These are phyloP conservation scores for Penicillium brasilianum DNA, from an alignment of 2,329 filamentous ascomycete genomes.

Conservation along the genomic window DNA sequence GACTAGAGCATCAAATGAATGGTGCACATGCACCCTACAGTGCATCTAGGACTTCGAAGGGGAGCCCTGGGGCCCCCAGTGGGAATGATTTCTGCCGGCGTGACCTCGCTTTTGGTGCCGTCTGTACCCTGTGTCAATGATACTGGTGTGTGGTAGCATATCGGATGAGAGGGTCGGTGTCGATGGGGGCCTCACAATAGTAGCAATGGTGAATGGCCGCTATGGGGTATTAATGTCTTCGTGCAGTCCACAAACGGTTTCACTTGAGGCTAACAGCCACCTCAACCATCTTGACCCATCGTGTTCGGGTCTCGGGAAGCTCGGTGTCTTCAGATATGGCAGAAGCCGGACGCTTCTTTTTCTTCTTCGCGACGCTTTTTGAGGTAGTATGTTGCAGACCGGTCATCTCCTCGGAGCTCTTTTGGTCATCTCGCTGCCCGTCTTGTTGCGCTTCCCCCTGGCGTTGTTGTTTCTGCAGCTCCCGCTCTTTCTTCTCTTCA, in stretches of 20 bases:
- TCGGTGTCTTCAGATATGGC: slow-evolving; percentile 37
- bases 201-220: too few species aligned
- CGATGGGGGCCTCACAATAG: background rate
- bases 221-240: background rate
- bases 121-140: background rate
- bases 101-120: background rate
- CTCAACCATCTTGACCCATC: slow-evolving; percentile 55
- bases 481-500: slow-evolving; percentile 37
- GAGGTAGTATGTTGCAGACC: slow-evolving; percentile 17
- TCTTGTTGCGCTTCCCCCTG: slow-evolving; percentile 22
- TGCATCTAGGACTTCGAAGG: background rate
- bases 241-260: slow-evolving; percentile 13
- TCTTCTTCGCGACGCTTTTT: slow-evolving; percentile 37
- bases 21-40: background rate
- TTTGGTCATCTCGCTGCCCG: slow-evolving; percentile 18
- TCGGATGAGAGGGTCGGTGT: background rate
- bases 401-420: slow-evolving; percentile 7
- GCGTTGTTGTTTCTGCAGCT: slow-evolving; percentile 31
- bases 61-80: background rate
- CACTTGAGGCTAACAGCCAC: slow-evolving; percentile 51
- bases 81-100: background rate
- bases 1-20: background rate
- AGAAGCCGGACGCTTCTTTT: slow-evolving; percentile 35
- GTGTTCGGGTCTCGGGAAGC: slow-evolving; percentile 50
- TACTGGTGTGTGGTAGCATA: background rate